A percentile compares a stretch with the other conserved stretches of the same genome.
Conservation (phyloP, 2,329 filamentous ascomycete species). For the Huntiella bhutanensis region DNA sequence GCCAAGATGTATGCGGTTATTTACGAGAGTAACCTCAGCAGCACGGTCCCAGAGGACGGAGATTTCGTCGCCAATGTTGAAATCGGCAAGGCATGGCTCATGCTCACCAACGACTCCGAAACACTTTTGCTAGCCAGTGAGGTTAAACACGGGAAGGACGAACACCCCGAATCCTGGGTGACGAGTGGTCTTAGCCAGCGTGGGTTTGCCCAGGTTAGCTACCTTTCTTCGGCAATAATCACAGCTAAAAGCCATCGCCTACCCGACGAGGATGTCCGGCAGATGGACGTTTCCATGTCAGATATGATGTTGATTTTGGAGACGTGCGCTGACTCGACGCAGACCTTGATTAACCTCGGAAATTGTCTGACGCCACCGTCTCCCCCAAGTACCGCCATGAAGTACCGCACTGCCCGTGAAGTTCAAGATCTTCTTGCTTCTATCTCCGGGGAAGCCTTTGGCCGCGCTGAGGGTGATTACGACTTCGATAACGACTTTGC, state of each 20-base stretch:
- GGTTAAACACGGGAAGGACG: background rate
- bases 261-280: slow-evolving; percentile 35
- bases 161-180: slow-evolving; percentile 28
- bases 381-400: slow-evolving; percentile 62
- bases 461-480: slow-evolving; percentile 39
- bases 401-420: slow-evolving; percentile 75
- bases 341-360: slow-evolving; percentile 65
- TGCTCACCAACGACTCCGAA: slow-evolving; percentile 57
- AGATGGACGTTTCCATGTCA: slow-evolving; percentile 60
- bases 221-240: slow-evolving; percentile 64
- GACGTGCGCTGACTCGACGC: slow-evolving; percentile 90
- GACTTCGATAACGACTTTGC: slow-evolving; percentile 46
- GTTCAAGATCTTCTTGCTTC: slow-evolving; percentile 79
- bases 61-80: slow-evolving; percentile 45
- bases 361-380: slow-evolving; percentile 68
- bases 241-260: slow-evolving; percentile 40
- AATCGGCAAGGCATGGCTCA: slow-evolving; percentile 61
- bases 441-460: slow-evolving; percentile 72
- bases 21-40: slow-evolving; percentile 56
- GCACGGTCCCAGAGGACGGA: slow-evolving; percentile 44
- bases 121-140: slow-evolving; percentile 16
- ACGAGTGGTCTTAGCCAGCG: slow-evolving; percentile 28
- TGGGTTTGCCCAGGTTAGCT: slow-evolving; percentile 75
- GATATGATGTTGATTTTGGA: slow-evolving; percentile 82
- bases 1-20: slow-evolving; percentile 67